Evolutionary conservation across 73 alveolate species (phyloP).

Genomic region (Paramecium biaurelia): DNA sequence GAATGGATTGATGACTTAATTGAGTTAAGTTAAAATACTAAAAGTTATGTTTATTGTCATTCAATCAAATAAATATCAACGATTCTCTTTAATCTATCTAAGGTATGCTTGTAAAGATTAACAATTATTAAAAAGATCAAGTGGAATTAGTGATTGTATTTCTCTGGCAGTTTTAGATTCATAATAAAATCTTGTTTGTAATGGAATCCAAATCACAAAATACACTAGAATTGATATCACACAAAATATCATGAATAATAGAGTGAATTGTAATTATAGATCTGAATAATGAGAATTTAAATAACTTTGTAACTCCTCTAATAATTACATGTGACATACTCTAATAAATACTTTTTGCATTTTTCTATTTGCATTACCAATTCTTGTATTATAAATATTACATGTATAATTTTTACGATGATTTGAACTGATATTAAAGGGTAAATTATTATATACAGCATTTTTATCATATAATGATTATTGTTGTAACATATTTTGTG

Average conservation of each 20-base stretch:
- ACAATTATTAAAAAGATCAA: neutral
- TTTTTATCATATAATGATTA: neutral
- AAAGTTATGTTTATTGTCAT: neutral
- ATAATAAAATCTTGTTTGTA: neutral
- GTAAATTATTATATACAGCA: neutral
- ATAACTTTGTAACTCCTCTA: neutral
- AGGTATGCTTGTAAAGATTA: neutral
- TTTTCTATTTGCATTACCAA: neutral
- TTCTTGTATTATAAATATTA: neutral
- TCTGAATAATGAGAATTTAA: neutral
- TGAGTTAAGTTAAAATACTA: neutral
- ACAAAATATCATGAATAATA: neutral
- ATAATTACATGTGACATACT: neutral
- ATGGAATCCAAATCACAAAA: neutral
- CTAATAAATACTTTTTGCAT: neutral
- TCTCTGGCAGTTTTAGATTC: neutral
- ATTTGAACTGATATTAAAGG: neutral
- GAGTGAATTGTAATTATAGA: neutral
- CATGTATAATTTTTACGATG: neutral
- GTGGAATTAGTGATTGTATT: neutral
- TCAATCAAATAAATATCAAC: neutral
- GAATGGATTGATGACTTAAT: neutral
- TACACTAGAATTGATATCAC: neutral
- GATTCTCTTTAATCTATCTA: neutral
- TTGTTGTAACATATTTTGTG: neutral